Evolutionary conservation across 129 eudicot genomes (phyloP), one percentile per base, ranked within the genome.

Genomic region (Dittrichia graveolens): DNA sequence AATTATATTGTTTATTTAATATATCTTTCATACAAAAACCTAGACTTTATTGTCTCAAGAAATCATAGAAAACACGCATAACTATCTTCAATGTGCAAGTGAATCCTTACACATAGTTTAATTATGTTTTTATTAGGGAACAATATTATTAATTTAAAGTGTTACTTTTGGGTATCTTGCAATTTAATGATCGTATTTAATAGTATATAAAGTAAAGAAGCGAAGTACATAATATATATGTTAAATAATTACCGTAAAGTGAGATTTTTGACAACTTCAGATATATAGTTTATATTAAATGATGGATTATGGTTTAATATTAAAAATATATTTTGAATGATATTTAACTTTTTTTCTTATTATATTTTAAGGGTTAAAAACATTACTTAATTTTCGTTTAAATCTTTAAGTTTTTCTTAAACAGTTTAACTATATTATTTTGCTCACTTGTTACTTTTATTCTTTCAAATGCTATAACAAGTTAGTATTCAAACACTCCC

Each of bases 31-130:
- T 78, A 64, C 77, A 71, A 71, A 78, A 78, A 77, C 77, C 82
- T 78, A 78, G 82, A 78, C 77, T 78, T 78, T 78, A 78, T 52
- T 71, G 82, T 78, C 82, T 78, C 82, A 78, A 78, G 72, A 78
- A 71, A 38, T 46, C 61, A 71, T 78, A 62, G 35, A 78, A 62
- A 71, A 77, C 69, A 31, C 72, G 43, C 65, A 55, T 75, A 55
- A 66, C 74, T 16, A 65, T 65, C 80, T 66, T 75, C 80, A 66
- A 55, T 75, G 74, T 55, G 49, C 70, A 47, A 61, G 78, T 73
- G 78, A 61, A 73, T 73, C 78, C 61, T 72, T 72, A 48, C 67
- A 48, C 67, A 19, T 42, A 66, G 15, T 34, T 54, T n/a, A n/a
- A n/a, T n/a, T 44, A 53, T 24, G 31, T 37, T 54, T 54, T 6